phyloP scores from a whole-genome alignment of 306 rosid species.

The Begonia peltatifolia region DNA sequence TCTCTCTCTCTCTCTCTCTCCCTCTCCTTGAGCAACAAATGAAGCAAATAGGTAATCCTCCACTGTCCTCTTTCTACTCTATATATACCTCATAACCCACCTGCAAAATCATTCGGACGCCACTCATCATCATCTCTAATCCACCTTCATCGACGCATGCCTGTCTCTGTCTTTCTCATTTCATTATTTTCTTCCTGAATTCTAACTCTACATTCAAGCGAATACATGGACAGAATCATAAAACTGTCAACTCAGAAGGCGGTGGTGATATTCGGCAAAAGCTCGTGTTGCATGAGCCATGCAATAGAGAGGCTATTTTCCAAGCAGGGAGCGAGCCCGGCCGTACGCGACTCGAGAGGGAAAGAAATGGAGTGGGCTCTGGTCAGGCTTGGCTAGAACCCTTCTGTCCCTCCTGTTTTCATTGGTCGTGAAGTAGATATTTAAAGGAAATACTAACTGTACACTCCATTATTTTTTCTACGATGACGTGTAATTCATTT shows the following conservation, averaged over 20 bases:
- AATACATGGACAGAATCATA: conserved; percentile 53
- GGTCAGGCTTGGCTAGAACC: conserved; percentile 70
- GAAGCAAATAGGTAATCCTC: background rate
- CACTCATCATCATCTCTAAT: background rate
- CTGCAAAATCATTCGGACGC: background rate
- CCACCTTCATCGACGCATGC: background rate
- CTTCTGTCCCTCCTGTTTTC: conserved; percentile 76
- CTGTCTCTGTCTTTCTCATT: conserved; percentile 1
- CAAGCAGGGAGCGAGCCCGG: conserved; percentile 85
- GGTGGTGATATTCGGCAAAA: conserved; percentile 95
- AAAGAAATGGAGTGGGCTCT: conserved; percentile 91
- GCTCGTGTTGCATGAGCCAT: conserved; percentile 92
- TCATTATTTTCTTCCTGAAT: background rate
- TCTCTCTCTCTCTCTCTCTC: background rate
- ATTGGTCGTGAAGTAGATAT: conserved; percentile 38
- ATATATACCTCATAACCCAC: background rate
- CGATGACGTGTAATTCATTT: too few species aligned
- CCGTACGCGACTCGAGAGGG: conserved; percentile 42
- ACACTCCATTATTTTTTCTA: too few species aligned
- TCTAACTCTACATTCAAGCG: too few species aligned
- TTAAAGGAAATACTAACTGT: too few species aligned
- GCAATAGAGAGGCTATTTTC: conserved; percentile 78
- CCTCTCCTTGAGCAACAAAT: background rate
- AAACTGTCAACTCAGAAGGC: conserved; percentile 74
- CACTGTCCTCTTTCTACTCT: background rate